These are phyloP conservation scores for Zelopaecilomyces penicillatus DNA, from an alignment of 2,329 filamentous ascomycete genomes.

Conservation along the genomic window DNA sequence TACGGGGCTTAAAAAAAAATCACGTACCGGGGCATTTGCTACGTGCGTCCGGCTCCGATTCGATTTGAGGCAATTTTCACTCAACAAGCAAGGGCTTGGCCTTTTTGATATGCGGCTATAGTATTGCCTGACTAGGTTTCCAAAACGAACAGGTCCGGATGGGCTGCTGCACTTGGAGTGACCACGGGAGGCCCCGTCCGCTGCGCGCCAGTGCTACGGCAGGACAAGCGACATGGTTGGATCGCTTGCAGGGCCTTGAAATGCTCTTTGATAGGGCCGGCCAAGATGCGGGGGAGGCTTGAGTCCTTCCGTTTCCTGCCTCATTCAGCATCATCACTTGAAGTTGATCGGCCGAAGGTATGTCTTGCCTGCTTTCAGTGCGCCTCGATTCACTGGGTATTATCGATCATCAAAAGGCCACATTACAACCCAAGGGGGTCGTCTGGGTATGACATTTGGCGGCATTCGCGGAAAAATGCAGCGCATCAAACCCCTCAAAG, in stretches of 20 bases:
- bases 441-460: no score
- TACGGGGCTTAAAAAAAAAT: no score
- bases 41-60: no score
- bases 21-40: no score
- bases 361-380: no score
- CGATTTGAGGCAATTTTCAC: constrained; percentile 1
- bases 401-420: no score
- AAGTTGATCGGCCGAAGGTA: no score
- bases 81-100: background rate
- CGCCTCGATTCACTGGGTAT: no score
- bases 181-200: background rate
- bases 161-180: background rate
- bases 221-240: constrained; percentile 5
- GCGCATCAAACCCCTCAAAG: no score
- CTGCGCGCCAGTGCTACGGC: background rate
- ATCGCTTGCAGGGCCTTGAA: constrained; percentile 4
- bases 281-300: constrained; percentile 9
- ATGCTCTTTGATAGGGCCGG: constrained; percentile 5
- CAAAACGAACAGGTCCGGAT: background rate
- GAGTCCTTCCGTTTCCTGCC: constrained; percentile 2
- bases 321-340: no score
- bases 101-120: constrained; percentile 1
- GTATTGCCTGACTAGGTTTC: background rate
- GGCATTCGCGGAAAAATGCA: no score
- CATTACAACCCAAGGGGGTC: no score